Evolutionary conservation across 2,329 filamentous ascomycete species (phyloP).

Genomic region (Neospermospora avenae): DNA sequence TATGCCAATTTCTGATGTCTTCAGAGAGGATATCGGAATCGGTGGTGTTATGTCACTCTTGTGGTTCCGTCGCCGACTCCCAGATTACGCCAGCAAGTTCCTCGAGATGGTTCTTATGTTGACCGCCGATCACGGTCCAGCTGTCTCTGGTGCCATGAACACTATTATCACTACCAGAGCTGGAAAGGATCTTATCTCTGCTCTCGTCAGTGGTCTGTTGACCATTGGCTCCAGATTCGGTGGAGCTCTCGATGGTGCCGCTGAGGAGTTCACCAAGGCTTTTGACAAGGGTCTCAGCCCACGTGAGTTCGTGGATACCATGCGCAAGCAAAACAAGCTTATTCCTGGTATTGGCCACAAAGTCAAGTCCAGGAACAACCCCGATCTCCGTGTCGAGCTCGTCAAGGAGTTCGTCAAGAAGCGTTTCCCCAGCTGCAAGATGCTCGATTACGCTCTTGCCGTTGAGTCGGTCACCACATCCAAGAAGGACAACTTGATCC

Average conservation of each 20-base stretch:
- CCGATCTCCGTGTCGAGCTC: conserved; percentile 97
- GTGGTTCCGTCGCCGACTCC: conserved; percentile 98
- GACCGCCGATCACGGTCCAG: conserved; percentile 97
- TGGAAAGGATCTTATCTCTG: conserved; percentile 96
- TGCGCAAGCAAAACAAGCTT: conserved; percentile 99
- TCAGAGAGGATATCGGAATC: conserved; percentile 97
- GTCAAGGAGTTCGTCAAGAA: conserved; percentile 98
- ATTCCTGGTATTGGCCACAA: conserved; percentile 99
- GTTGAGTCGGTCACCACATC: conserved; percentile 98
- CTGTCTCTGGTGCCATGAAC: conserved; percentile 99
- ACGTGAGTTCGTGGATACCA: conserved; percentile 97
- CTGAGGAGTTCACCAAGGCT: conserved; percentile 97
- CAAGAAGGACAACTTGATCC: conserved; percentile 99
- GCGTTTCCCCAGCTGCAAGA: conserved; percentile 96
- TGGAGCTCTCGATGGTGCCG: conserved; percentile 95
- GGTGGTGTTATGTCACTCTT: conserved; percentile 99
- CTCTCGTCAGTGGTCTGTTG: conserved; percentile 91
- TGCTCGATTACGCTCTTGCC: conserved; percentile 96
- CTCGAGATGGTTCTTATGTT: conserved; percentile 99
- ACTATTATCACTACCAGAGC: conserved; percentile 99
- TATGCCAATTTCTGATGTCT: conserved; percentile 99
- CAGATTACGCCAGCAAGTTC: conserved; percentile 96
- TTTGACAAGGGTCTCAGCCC: conserved; percentile 98
- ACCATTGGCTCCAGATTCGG: conserved; percentile 98
- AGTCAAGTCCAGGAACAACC: conserved; percentile 99